Evolutionary conservation across 202 grass and related monocot genomes (phyloP), one percentile per base, ranked within the genome.

Genomic region (Zoysia matrella): DNA sequence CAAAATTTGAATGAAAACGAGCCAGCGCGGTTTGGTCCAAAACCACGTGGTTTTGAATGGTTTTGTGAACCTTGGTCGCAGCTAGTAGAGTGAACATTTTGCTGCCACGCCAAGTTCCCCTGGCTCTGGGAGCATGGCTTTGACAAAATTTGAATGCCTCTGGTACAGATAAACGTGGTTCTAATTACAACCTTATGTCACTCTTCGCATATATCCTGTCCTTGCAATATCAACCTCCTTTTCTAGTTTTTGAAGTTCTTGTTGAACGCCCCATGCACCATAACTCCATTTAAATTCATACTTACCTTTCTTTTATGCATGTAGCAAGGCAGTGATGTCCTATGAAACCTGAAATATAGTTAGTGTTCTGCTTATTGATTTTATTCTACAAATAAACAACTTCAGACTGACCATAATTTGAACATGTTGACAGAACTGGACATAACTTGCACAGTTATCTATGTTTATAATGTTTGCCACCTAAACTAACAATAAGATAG

Each of bases 151-250:
- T 71, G 55, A 49, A 11, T 36, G 42, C n/a, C 11, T 48, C 43
- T 48, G 11, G 65, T 53, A 53, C 5, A 41, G 6, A 13, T n/a
- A 44, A 78, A 46, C 11, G 56, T 67, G 58, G 67, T 30, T 43
- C 58, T 78, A 50, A 71, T 22, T 22, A 22, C 22, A 22, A 22
- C 22, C 22, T 22, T 22, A 22, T 22, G 22, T 22, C 22, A 22
- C 22, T 22, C 22, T 22, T 22, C 22, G 22, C 22, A 22, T 22
- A 22, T 22, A 22, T 22, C 22, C 22, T 53, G 46, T 67, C 22
- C n/a, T 60, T 69, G 69, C 45, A 76, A 84, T 45, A 11, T 18
- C 55, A 76, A 42, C 56, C 49, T 79, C 78, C 18, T 22, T 79
- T 61, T 79, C n/a, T 73, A 5, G 14, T 13, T 49, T 73, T 36